Evolutionary conservation across 257 asterid genomes (phyloP).

Genomic region (Avicennia marina): DNA sequence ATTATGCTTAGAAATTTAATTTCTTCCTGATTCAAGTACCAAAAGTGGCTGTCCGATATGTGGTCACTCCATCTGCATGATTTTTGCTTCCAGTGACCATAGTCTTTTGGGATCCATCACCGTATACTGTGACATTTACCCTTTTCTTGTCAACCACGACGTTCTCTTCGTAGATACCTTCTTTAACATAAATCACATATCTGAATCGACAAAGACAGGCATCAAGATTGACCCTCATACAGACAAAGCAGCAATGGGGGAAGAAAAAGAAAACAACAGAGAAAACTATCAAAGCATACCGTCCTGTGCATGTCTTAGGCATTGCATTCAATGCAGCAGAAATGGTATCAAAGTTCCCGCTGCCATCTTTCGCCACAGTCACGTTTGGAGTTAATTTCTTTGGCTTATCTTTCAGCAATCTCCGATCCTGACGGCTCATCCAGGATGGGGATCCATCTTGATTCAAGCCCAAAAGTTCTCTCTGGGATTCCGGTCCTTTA

Average conservation of each 20-base stretch:
- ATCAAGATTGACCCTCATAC: neutral
- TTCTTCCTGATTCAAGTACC: slow-evolving; percentile 22
- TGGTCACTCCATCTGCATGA: slow-evolving; percentile 44
- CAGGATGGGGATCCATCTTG: slow-evolving; percentile 31
- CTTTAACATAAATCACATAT: slow-evolving; percentile 50
- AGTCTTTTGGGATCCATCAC: slow-evolving; percentile 62
- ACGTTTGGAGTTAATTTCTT: slow-evolving; percentile 27
- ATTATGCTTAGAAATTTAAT: neutral
- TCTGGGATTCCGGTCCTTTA: slow-evolving; percentile 1
- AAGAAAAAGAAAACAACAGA: neutral
- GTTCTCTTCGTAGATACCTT: slow-evolving; percentile 52
- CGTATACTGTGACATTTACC: slow-evolving; percentile 47
- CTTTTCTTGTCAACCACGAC: slow-evolving; percentile 38
- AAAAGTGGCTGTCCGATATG: slow-evolving; percentile 53
- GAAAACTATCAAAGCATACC: slow-evolving; percentile 21
- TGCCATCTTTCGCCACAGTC: slow-evolving; percentile 59
- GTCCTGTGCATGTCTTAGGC: slow-evolving; percentile 37
- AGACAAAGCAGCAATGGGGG: neutral
- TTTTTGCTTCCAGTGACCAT: slow-evolving; percentile 48
- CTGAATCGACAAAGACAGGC: slow-evolving; percentile 15
- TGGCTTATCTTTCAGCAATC: slow-evolving; percentile 25
- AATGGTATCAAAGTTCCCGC: slow-evolving; percentile 41
- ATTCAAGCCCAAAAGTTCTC: slow-evolving; percentile 28
- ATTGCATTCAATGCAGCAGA: slow-evolving; percentile 47
- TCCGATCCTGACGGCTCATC: slow-evolving; percentile 34